phyloP scores from a whole-genome alignment of 495 filamentous ascomycete genomes.

The Aspergillus panamensis region DNA sequence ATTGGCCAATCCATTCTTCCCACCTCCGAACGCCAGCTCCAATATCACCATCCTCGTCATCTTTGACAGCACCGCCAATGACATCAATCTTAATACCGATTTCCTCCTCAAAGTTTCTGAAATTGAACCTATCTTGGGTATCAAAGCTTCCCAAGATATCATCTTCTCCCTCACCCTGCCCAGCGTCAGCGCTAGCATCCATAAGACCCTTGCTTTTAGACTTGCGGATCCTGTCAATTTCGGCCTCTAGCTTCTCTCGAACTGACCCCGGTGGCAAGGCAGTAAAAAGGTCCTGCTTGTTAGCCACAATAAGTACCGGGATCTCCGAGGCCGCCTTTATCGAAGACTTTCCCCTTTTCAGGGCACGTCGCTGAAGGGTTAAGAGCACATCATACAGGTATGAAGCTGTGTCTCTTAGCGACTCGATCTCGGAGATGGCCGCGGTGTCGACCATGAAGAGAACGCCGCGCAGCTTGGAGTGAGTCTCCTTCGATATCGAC shows the following conservation, averaged over 20 bases:
- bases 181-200: conserved; percentile 56
- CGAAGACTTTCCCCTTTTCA: conserved; percentile 45
- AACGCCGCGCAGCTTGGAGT: conserved; percentile 64
- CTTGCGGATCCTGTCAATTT: conserved; percentile 74
- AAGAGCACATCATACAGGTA: conserved; percentile 88
- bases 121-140: conserved; percentile 70
- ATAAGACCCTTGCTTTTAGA: conserved; percentile 76
- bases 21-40: conserved; percentile 69
- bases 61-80: conserved; percentile 70
- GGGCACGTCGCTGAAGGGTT: conserved; percentile 70
- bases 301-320: conserved; percentile 79
- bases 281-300: conserved; percentile 95
- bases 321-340: conserved; percentile 59
- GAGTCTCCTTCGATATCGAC: conserved; percentile 44
- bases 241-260: conserved; percentile 68
- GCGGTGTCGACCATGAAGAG: conserved; percentile 88
- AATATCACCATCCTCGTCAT: conserved; percentile 50
- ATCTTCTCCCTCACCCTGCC: conserved; percentile 67
- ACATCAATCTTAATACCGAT: conserved; percentile 71
- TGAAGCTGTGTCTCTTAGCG: conserved; percentile 59
- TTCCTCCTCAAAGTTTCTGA: conserved; percentile 77
- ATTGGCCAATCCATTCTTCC: conserved; percentile 81
- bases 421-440: conserved; percentile 56
- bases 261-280: conserved; percentile 80
- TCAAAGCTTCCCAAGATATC: conserved; percentile 76